A percentile compares a stretch with the other conserved stretches of the same genome.
phyloP scores from a whole-genome alignment of 106 monocot genomes.

The Platanthera guangdongensis region DNA sequence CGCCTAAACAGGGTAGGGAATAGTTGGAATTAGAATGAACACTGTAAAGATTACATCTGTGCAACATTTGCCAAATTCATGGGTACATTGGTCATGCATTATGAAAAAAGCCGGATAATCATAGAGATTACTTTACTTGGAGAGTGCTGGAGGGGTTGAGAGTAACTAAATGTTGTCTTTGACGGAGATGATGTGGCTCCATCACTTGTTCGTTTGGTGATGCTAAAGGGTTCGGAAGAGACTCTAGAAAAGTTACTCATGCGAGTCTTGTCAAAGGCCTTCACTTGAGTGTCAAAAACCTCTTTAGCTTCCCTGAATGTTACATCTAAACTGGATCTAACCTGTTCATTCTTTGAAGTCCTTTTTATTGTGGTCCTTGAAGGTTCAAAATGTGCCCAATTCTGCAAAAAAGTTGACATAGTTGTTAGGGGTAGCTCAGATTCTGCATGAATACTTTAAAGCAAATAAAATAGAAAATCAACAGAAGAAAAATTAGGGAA shows the following conservation, averaged over 20 bases:
- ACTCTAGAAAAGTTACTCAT: neutral
- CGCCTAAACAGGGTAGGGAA: conserved; percentile 12
- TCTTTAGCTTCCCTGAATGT: conserved; percentile 37
- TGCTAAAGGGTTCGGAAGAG: conserved; percentile 25
- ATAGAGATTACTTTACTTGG: conserved; percentile 28
- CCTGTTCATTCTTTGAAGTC: conserved; percentile 19
- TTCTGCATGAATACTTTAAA: neutral
- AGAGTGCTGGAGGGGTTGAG: conserved; percentile 7
- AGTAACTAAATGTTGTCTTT: conserved; percentile 20
- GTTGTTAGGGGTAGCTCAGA: neutral
- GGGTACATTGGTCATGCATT: neutral
- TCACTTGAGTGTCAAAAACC: conserved; percentile 32
- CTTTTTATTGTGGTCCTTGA: conserved; percentile 84
- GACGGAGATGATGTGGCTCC: conserved; percentile 11
- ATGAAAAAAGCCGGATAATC: neutral
- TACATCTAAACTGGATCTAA: conserved; percentile 20
- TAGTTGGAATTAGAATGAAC: neutral
- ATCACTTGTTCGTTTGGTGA: conserved; percentile 12
- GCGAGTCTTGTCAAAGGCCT: conserved; percentile 7
- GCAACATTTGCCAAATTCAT: neutral
- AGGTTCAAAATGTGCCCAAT: conserved; percentile 55
- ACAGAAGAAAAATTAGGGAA: too few relatives aligned
- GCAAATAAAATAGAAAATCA: too few relatives aligned
- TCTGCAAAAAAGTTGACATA: conserved; percentile 27
- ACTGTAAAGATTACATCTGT: neutral